phyloP scores from a whole-genome alignment of 345 rosid genomes.

The Hirschfeldia incana region DNA sequence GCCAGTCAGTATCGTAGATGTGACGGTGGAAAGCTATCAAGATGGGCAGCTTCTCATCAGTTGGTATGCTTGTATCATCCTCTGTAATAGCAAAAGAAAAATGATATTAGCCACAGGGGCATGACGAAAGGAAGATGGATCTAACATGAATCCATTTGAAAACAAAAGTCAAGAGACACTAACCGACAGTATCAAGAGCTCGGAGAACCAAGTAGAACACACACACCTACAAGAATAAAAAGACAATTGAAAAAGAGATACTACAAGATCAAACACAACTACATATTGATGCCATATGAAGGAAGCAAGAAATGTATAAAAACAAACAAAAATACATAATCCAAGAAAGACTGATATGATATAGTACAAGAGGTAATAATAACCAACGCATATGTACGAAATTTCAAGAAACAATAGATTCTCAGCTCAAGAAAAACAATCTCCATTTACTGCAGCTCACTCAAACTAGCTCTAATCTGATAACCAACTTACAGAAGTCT shows the following conservation, averaged over 20 bases:
- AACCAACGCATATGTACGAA: not conserved
- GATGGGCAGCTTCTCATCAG: constrained; percentile 88
- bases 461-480: not conserved
- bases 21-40: constrained; percentile 73
- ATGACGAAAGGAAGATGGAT: not conserved
- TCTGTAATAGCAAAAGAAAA: constrained; percentile 49
- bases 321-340: not conserved
- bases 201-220: constrained; percentile 92
- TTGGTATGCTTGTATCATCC: constrained; percentile 94
- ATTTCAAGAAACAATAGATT: not conserved
- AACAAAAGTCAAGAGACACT: constrained; percentile 33
- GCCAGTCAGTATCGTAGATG: constrained; percentile 82
- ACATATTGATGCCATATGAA: not conserved
- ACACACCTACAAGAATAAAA: constrained; percentile 57
- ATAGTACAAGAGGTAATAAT: not conserved
- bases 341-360: not conserved
- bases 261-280: not conserved
- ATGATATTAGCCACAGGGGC: not conserved
- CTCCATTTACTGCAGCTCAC: not conserved
- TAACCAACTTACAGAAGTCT: not conserved
- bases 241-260: not conserved
- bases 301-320: not conserved
- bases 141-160: too few relatives aligned
- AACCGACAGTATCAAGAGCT: constrained; percentile 97
- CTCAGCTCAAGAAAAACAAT: not conserved